These are phyloP conservation scores for Mallotus japonicus DNA, from an alignment of 441 rosid genomes.

Conservation along the genomic window DNA sequence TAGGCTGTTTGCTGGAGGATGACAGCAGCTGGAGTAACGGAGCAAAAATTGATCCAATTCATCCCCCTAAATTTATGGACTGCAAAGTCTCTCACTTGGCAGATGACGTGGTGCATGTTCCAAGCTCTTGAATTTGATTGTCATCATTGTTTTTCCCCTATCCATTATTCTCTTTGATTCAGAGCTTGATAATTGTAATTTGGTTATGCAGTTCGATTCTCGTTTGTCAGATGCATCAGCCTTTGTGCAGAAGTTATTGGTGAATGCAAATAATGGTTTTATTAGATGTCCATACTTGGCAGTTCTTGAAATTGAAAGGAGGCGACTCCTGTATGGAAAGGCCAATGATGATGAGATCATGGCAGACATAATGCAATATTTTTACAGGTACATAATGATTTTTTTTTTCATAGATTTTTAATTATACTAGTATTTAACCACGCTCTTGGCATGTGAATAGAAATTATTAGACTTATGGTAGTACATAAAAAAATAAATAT, in stretches of 20 bases:
- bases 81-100: constrained; percentile 65
- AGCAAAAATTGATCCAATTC: constrained; percentile 43
- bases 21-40: constrained; percentile 60
- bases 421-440: too few species aligned
- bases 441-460: too few species aligned
- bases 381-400: constrained; percentile 49
- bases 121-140: constrained; percentile 15
- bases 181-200: constrained; percentile 25
- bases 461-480: too few species aligned
- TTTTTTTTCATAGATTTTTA: neutral
- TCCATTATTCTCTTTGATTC: constrained; percentile 5
- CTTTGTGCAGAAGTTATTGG: constrained; percentile 65
- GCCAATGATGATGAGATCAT: constrained; percentile 54
- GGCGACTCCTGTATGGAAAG: constrained; percentile 72
- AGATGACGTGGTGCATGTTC: constrained; percentile 67
- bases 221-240: constrained; percentile 65
- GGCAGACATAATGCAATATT: constrained; percentile 67
- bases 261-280: constrained; percentile 43
- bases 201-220: constrained; percentile 71
- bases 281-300: constrained; percentile 80
- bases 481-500: too few species aligned
- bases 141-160: neutral
- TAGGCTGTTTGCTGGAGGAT: constrained; percentile 94
- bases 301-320: constrained; percentile 81
- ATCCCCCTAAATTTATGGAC: constrained; percentile 44